These are phyloP conservation scores for Bipolaris sorokiniana DNA, from an alignment of 2,329 filamentous ascomycete genomes.

Conservation along the genomic window DNA sequence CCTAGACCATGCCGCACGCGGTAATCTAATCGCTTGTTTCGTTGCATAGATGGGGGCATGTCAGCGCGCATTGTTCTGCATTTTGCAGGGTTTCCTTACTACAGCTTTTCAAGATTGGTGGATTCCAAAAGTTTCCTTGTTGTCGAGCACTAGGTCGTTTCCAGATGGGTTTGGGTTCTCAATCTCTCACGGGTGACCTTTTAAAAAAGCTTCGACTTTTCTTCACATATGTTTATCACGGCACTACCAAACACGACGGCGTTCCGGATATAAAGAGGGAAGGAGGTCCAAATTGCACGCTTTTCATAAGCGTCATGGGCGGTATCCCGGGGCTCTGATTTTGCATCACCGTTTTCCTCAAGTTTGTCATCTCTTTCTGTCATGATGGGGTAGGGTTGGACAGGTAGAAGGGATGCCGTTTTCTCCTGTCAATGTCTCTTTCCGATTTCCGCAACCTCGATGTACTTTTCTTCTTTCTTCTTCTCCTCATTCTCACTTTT, in stretches of 20 bases:
- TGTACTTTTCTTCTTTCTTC: constrained; percentile 15
- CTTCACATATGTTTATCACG: constrained; percentile 21
- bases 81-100: constrained; percentile 38
- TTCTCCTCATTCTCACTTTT: constrained; percentile 10
- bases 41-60: constrained; percentile 51
- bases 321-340: constrained; percentile 23
- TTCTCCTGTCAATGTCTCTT: constrained; percentile 14
- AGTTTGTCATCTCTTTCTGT: constrained; percentile 22
- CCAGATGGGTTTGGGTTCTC: constrained; percentile 21
- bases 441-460: constrained; percentile 12
- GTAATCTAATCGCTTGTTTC: constrained; percentile 50
- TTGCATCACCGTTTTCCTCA: constrained; percentile 15
- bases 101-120: constrained; percentile 28
- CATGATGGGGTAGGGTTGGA: constrained; percentile 6
- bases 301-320: constrained; percentile 28
- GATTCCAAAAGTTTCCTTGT: constrained; percentile 36
- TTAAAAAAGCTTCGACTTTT: constrained; percentile 14
- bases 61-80: constrained; percentile 49
- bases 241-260: constrained; percentile 31
- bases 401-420: constrained; percentile 14
- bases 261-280: constrained; percentile 33
- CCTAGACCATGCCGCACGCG: constrained; percentile 45
- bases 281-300: constrained; percentile 25
- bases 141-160: constrained; percentile 25
- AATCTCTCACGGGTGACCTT: constrained; percentile 21